Evolutionary conservation across 176 grass and related monocot species (phyloP).

Genomic region (Avena insularis): DNA sequence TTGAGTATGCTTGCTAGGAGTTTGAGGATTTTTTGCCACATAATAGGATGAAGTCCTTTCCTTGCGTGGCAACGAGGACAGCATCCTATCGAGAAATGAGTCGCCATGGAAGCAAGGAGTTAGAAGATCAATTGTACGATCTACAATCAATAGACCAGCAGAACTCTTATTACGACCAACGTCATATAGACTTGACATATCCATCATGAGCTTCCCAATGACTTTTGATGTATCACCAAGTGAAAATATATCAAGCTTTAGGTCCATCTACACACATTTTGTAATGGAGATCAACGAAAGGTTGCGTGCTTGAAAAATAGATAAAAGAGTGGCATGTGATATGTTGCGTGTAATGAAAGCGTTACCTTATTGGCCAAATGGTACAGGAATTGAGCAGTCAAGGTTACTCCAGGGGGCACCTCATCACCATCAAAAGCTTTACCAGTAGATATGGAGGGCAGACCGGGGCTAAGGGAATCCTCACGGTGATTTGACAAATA

Average conservation of each 20-base stretch:
- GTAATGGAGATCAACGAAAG: constrained; percentile 40
- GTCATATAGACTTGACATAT: constrained; percentile 99
- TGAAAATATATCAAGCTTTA: constrained; percentile 98
- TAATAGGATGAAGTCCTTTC: constrained; percentile 55
- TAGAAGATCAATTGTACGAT: constrained; percentile 93
- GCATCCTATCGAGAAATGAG: constrained; percentile 86
- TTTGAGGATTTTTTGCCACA: constrained; percentile 51
- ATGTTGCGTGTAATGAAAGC: constrained; percentile 7
- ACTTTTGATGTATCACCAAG: constrained; percentile 86
- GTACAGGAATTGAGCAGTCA: constrained; percentile 93
- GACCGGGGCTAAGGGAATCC: constrained; percentile 79
- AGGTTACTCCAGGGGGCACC: constrained; percentile 72
- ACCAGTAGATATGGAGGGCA: constrained; percentile 78
- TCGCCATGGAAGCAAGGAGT: constrained; percentile 86
- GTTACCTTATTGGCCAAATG: constrained; percentile 94
- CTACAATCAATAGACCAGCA: constrained; percentile 86
- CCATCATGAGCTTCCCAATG: constrained; percentile 95
- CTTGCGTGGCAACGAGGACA: constrained; percentile 72
- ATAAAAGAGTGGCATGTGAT: constrained; percentile 23
- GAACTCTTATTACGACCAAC: constrained; percentile 91
- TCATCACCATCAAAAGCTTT: constrained; percentile 79
- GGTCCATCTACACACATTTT: constrained; percentile 78
- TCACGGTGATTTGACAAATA: constrained; percentile 71
- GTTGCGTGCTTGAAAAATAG: constrained; percentile 8
- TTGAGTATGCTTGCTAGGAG: constrained; percentile 44